phyloP scores from a whole-genome alignment of 257 asterid genomes.

The Asclepias syriaca region DNA sequence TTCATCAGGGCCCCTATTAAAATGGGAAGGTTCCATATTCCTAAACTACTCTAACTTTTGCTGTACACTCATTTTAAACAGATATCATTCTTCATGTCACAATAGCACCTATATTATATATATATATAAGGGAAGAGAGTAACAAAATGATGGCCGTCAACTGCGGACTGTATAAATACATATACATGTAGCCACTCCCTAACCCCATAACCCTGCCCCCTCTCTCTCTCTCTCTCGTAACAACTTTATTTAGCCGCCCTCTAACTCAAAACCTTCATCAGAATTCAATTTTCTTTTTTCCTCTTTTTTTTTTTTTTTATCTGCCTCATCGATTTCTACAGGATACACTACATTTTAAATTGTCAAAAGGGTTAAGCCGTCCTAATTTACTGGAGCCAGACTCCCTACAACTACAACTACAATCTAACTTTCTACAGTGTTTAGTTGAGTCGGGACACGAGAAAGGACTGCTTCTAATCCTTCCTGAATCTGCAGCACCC shows the following conservation, averaged over 20 bases:
- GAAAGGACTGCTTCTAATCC: conserved; percentile 20
- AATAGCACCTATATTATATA: not conserved
- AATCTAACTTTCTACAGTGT: conserved; percentile 30
- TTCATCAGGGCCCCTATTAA: not conserved
- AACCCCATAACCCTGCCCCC: conserved; percentile 25
- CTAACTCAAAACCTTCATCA: conserved; percentile 19
- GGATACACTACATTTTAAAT: conserved; percentile 30
- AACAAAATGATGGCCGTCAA: conserved; percentile 36
- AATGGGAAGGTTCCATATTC: not conserved
- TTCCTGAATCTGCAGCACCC: conserved; percentile 19
- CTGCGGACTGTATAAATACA: conserved; percentile 18
- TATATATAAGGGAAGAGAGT: conserved; percentile 33
- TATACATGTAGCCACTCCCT: conserved; percentile 33
- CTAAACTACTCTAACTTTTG: not conserved
- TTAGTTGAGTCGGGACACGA: conserved; percentile 32
- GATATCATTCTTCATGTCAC: not conserved
- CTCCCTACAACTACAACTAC: conserved; percentile 39
- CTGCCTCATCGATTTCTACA: conserved; percentile 33
- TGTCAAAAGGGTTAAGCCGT: conserved; percentile 27
- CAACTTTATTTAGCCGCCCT: conserved; percentile 20
- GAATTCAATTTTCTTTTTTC: conserved; percentile 8
- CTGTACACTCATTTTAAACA: not conserved
- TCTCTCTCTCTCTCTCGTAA: not conserved
- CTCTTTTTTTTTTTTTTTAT: conserved; percentile 19
- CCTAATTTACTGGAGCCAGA: conserved; percentile 41